phyloP scores from a whole-genome alignment of 148 eudicot species.

The Vaccinium myrtillus region DNA sequence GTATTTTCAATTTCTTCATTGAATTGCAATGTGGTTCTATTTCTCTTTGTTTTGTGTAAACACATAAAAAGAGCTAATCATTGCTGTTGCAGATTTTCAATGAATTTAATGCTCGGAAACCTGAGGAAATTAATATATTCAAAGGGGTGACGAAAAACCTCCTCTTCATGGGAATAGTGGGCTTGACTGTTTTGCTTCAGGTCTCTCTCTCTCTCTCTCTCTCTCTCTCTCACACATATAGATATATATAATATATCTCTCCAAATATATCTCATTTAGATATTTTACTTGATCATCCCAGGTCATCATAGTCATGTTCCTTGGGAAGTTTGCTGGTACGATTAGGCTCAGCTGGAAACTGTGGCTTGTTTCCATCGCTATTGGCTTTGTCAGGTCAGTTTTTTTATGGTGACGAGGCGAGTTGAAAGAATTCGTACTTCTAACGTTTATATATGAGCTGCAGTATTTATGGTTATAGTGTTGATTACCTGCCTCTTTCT shows the following conservation, averaged over 20 bases:
- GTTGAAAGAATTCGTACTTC: neutral
- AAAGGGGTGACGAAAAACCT: slow-evolving; percentile 64
- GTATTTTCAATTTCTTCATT: neutral
- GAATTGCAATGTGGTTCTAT: neutral
- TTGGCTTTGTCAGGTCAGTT: slow-evolving; percentile 71
- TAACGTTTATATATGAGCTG: neutral
- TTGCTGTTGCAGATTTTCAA: slow-evolving; percentile 62
- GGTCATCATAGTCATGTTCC: slow-evolving; percentile 76
- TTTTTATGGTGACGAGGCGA: neutral
- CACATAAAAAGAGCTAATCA: neutral
- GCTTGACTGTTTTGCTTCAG: slow-evolving; percentile 70
- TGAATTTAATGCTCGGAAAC: slow-evolving; percentile 96
- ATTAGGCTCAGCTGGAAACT: slow-evolving; percentile 73
- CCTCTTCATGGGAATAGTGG: slow-evolving; percentile 78
- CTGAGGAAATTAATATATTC: slow-evolving; percentile 79
- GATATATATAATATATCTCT: neutral
- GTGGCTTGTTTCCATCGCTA: slow-evolving; percentile 74
- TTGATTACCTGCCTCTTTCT: neutral
- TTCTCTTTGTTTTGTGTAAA: neutral
- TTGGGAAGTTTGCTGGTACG: slow-evolving; percentile 78
- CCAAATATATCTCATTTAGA: neutral
- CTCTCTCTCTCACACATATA: neutral
- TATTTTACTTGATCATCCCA: slow-evolving; percentile 21
- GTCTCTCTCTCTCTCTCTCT: slow-evolving; percentile 31
- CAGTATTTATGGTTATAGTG: neutral